Conservation (phyloP, 495 filamentous ascomycete genomes). For the Tuber calosporum region DNA sequence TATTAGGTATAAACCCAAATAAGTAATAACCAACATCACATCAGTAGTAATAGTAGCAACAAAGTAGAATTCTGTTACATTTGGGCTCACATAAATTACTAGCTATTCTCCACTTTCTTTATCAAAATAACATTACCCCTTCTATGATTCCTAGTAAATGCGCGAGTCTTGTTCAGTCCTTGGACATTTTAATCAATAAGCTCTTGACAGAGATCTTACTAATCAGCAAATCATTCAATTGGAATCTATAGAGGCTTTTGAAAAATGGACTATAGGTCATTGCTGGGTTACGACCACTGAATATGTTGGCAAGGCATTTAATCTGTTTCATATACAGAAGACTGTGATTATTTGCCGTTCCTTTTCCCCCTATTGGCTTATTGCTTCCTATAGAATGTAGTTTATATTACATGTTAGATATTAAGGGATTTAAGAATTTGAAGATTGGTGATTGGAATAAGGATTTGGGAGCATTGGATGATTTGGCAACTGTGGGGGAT, state of each 20-base stretch:
- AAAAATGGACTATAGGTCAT: slow-evolving; percentile 1
- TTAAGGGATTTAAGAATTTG: slow-evolving; percentile 10
- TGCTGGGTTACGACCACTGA: neutral
- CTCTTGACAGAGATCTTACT: slow-evolving; percentile 6
- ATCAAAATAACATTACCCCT: slow-evolving; percentile 8
- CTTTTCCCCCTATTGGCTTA: slow-evolving; percentile 11
- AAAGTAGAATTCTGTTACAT: too few relatives aligned
- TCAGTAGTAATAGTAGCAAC: too few relatives aligned
- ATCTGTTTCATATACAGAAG: neutral
- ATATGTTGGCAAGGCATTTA: slow-evolving; percentile 10
- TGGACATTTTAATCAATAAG: slow-evolving; percentile 13
- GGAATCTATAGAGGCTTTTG: neutral
- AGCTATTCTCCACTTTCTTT: neutral
- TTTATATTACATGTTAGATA: slow-evolving; percentile 9
- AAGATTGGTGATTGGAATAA: slow-evolving; percentile 8
- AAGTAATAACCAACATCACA: too few relatives aligned
- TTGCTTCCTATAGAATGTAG: slow-evolving; percentile 13
- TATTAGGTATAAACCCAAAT: too few relatives aligned
- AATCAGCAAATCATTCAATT: neutral
- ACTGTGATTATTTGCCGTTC: slow-evolving; percentile 8
- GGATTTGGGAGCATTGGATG: neutral
- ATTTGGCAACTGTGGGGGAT: too few relatives aligned
- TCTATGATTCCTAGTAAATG: neutral
- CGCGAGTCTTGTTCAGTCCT: slow-evolving; percentile 5
- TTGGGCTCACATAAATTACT: slow-evolving; percentile 11